phyloP scores from a whole-genome alignment of 345 rosid species.

The Anastatica hierochuntica region DNA sequence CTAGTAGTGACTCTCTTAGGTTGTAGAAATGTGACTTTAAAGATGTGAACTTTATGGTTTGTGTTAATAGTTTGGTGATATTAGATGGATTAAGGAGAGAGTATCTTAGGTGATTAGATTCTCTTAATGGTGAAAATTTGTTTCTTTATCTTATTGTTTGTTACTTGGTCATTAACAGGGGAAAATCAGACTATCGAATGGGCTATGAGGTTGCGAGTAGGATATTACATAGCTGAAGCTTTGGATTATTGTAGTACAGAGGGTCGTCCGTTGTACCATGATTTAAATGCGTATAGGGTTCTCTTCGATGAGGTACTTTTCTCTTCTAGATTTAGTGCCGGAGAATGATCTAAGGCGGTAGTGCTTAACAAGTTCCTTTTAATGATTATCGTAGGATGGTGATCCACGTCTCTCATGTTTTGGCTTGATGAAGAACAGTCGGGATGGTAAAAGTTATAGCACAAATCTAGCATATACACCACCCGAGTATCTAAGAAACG shows the following conservation, averaged over 20 bases:
- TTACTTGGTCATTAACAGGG: slow-evolving; percentile 40
- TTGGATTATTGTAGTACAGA: slow-evolving; percentile 73
- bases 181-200: slow-evolving; percentile 93
- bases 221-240: slow-evolving; percentile 81
- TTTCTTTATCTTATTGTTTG: neutral
- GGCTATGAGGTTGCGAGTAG: slow-evolving; percentile 95
- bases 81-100: neutral
- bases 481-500: slow-evolving; percentile 88
- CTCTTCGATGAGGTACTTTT: slow-evolving; percentile 83
- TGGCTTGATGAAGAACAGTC: slow-evolving; percentile 91
- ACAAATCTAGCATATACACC: slow-evolving; percentile 93
- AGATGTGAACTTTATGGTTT: neutral
- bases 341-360: neutral
- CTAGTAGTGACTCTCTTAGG: neutral
- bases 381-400: slow-evolving; percentile 56
- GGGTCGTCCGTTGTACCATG: slow-evolving; percentile 87
- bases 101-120: neutral
- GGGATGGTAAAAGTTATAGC: slow-evolving; percentile 93
- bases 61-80: neutral
- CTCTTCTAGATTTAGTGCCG: neutral
- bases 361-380: neutral
- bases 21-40: slow-evolving; percentile 5
- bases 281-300: slow-evolving; percentile 94
- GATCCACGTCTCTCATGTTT: slow-evolving; percentile 98
- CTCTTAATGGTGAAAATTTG: neutral